phyloP scores from a whole-genome alignment of 805 yeast genomes.

The Candida cerambycidarum region DNA sequence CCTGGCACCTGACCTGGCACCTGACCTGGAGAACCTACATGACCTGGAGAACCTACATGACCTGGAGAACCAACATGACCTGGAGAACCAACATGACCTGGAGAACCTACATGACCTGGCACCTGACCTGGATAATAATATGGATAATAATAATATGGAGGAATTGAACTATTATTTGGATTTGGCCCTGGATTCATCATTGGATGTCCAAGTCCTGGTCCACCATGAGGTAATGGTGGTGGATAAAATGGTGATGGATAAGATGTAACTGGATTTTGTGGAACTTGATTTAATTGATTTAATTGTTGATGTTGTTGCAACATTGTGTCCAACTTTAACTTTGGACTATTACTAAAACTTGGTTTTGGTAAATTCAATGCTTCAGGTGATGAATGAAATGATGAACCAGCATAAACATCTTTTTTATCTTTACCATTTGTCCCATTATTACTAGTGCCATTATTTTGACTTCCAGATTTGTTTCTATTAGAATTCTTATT shows the following conservation, averaged over 20 bases:
- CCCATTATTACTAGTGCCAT: not conserved
- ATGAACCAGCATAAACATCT: slow-evolving; percentile 54
- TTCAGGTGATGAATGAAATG: slow-evolving; percentile 57
- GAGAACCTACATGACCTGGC: too few relatives aligned
- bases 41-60: not conserved
- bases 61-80: not conserved
- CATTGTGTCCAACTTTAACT: slow-evolving; percentile 4
- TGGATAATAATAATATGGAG: slow-evolving; percentile 3
- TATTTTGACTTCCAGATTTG: slow-evolving; percentile 3
- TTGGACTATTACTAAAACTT: slow-evolving; percentile 33
- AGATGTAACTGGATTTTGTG: slow-evolving; percentile 31
- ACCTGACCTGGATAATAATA: not conserved
- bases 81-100: too few relatives aligned
- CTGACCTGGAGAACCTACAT: not conserved
- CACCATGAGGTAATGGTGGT: slow-evolving; percentile 1
- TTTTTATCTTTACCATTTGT: slow-evolving; percentile 8
- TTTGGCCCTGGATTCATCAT: slow-evolving; percentile 3
- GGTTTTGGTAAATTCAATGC: slow-evolving; percentile 58
- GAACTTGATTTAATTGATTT: slow-evolving; percentile 1
- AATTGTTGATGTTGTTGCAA: slow-evolving; percentile 13
- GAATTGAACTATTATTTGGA: too few relatives aligned
- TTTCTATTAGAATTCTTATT: slow-evolving; percentile 6
- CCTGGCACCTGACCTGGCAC: not conserved
- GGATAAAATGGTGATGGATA: slow-evolving; percentile 24
- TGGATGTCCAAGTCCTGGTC: not conserved